A percentile compares a stretch with the other conserved stretches of the same genome.
Conservation (phyloP, 257 asterid species). For the Nicotiana noctiflora region DNA sequence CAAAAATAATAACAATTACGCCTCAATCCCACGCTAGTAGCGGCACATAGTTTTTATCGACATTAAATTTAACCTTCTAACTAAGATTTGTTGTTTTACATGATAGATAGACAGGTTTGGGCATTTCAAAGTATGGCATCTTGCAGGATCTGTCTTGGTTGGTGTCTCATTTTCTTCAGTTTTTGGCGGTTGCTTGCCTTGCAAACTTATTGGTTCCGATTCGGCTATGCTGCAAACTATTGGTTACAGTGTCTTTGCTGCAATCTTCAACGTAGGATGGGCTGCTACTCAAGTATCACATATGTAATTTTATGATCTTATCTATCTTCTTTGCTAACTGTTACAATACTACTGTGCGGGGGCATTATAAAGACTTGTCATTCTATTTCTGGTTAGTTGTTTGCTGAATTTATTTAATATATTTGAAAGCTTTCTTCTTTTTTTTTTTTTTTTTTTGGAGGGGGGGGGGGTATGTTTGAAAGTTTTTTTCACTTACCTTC, state of each 20-base stretch:
- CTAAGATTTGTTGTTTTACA: slow-evolving; percentile 5
- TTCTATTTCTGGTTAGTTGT: neutral
- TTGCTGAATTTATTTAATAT: no score
- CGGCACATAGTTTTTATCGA: neutral
- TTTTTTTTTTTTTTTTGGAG: no score
- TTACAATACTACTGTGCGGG: neutral
- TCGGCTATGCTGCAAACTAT: slow-evolving; percentile 49
- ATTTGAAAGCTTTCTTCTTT: no score
- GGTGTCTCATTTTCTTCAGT: slow-evolving; percentile 87
- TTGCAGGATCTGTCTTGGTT: slow-evolving; percentile 68
- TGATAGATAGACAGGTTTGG: slow-evolving; percentile 86
- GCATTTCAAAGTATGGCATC: slow-evolving; percentile 82
- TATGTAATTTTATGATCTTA: slow-evolving; percentile 43
- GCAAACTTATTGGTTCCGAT: slow-evolving; percentile 63
- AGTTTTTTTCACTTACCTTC: neutral
- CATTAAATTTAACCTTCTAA: neutral
- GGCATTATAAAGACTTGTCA: neutral
- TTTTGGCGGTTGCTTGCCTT: slow-evolving; percentile 90
- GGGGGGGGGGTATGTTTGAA: no score
- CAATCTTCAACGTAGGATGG: slow-evolving; percentile 87
- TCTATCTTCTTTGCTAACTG: neutral
- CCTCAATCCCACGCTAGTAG: neutral
- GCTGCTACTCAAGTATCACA: slow-evolving; percentile 98
- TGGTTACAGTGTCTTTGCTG: slow-evolving; percentile 76
- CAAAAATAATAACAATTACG: neutral